Conservation (phyloP, 352 stramenopile species). For the Globisporangium iwayamae region DNA sequence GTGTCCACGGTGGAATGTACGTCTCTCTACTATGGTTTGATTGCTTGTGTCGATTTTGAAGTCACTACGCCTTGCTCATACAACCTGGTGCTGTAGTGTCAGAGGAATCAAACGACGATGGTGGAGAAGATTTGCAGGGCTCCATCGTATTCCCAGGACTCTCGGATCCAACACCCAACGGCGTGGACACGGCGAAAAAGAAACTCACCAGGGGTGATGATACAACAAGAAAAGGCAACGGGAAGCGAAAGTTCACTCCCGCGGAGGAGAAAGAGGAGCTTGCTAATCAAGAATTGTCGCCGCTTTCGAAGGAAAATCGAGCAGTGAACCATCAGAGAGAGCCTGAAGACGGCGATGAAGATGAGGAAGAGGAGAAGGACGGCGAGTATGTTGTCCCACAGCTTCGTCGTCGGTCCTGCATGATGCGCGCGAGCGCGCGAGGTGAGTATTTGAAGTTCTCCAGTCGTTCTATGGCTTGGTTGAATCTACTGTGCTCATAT, state of each 20-base stretch:
- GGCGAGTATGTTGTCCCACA: constrained; percentile 8
- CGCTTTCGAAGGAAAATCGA: neutral
- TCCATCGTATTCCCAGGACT: constrained; percentile 9
- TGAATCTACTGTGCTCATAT: neutral
- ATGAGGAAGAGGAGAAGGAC: constrained; percentile 2
- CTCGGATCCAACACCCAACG: neutral
- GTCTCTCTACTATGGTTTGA: neutral
- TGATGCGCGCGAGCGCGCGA: constrained; percentile 31
- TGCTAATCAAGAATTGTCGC: neutral
- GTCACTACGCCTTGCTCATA: neutral
- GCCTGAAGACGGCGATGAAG: neutral
- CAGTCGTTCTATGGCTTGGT: neutral
- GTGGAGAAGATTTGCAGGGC: neutral
- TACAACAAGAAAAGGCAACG: neutral
- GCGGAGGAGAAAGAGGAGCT: neutral
- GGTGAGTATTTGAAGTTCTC: constrained; percentile 14
- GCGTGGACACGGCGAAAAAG: neutral
- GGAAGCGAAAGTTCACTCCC: neutral
- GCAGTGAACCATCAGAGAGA: neutral
- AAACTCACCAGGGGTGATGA: neutral
- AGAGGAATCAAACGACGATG: neutral
- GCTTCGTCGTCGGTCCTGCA: constrained; percentile 21
- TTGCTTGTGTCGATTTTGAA: neutral
- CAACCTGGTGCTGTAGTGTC: neutral
- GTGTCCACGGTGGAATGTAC: neutral